A percentile compares a stretch with the other conserved stretches of the same genome.
Conservation (phyloP, 2,329 filamentous ascomycete genomes). For the Colletotrichum sp. region DNA sequence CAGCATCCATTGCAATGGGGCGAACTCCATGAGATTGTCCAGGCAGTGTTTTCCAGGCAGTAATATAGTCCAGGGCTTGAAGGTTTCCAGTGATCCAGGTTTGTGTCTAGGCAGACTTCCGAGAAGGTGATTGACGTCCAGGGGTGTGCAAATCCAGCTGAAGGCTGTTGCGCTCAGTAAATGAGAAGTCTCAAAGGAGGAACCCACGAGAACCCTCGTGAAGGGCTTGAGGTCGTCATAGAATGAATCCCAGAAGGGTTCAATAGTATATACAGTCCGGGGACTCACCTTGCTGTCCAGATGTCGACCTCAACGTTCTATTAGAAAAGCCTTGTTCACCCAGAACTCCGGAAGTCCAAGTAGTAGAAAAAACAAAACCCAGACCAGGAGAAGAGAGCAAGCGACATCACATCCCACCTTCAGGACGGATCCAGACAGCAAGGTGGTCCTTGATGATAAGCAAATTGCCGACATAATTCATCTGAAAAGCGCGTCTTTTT, state of each 20-base stretch:
- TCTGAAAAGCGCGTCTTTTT: conserved; percentile 4
- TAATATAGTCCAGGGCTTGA: neutral
- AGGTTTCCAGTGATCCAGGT: neutral
- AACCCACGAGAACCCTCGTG: neutral
- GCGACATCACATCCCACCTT: conserved; percentile 19
- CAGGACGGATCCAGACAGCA: conserved; percentile 21
- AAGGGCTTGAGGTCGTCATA: neutral
- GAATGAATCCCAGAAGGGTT: neutral
- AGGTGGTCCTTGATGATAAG: conserved; percentile 7
- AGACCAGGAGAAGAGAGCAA: conserved; percentile 12
- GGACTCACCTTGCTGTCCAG: conserved; percentile 25
- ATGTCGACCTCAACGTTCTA: conserved; percentile 20
- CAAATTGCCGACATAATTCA: conserved; percentile 1
- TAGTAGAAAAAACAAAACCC: conserved; percentile 16
- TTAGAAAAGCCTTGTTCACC: conserved; percentile 14
- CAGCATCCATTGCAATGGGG: neutral
- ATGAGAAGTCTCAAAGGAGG: neutral
- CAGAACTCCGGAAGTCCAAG: conserved; percentile 21
- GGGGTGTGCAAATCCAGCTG: neutral
- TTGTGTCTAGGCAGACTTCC: neutral
- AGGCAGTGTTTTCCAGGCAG: neutral
- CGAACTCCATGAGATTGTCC: neutral
- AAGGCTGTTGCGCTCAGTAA: neutral
- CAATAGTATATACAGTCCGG: conserved; percentile 19
- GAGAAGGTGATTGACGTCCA: neutral